Base-by-base conservation (phyloP, 2,329 filamentous ascomycete species). In the Nectriaceae sp. region DNA sequence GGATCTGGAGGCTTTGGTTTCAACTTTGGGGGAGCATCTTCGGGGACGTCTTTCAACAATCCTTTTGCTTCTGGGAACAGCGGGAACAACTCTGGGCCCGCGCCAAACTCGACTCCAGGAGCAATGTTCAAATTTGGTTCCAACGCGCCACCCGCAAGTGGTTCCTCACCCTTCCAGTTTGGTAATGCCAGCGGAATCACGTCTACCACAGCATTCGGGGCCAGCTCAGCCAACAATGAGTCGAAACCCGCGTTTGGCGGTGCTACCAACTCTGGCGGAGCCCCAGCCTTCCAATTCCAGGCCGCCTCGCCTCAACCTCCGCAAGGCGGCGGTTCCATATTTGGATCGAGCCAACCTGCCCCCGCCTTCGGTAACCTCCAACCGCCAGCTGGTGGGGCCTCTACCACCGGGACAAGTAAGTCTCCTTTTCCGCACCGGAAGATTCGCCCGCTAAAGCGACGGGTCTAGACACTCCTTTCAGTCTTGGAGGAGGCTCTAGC, bases 401-500 rank as follows among this genome's bases (percentile, higher is more conserved):
- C 72, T 53, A 73, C 71, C 62, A 73, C 72, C 53, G 72, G 72
- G 65, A 75, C 72, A 57, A 74, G 71, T 74, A 73, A 73, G 71
- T 73, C 68, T 65, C 62, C 65, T 63, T 69, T 70, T 66, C 63
- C 66, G 59, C 47, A 61, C 50, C 66, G 70, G 68, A 72, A 71
- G 66, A 73, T 73, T 57, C 66, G 66, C 61, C 70, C 70, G 65
- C 70, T 74, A 74, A 74, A 74, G 71, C 70, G 71, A 65, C 70
- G 70, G 66, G 57, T 65, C 56, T 71, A 79, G 77, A 80, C 71
- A 77, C 77, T 65, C 77, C 78, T 54, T 76, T 79, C 57, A 77
- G 75, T 62, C 74, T 83, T 64, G 79, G 78, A 56, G 79, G 78
- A 59, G 79, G 79, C 57, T 84, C 80, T 51, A 84, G 80, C 66